phyloP scores from a whole-genome alignment of 768 basidiomycete genomes.

The Hysterangium stoloniferum region DNA sequence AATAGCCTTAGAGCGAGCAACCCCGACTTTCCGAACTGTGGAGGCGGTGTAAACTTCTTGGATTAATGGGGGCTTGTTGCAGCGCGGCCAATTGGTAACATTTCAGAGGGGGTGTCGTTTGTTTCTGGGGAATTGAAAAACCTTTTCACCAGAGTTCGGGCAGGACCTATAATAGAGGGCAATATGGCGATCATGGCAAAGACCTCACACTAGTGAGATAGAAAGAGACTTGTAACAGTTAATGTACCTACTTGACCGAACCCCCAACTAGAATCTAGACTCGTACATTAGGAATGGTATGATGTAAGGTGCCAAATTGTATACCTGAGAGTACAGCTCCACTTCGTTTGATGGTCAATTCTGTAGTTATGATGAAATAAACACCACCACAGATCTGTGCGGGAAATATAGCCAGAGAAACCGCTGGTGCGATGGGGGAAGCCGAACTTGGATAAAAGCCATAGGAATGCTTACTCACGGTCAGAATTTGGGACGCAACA shows the following conservation, averaged over 20 bases:
- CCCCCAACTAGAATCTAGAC: slow-evolving; percentile 26
- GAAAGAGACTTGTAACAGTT: background rate
- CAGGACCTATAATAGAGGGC: slow-evolving; percentile 31
- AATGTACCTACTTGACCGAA: slow-evolving; percentile 29
- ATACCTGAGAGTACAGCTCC: background rate
- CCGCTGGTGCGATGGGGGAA: slow-evolving; percentile 29
- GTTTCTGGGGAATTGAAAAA: too few relatives aligned
- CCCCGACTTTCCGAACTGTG: too few relatives aligned
- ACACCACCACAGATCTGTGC: slow-evolving; percentile 30
- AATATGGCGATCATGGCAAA: slow-evolving; percentile 34
- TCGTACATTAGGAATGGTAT: slow-evolving; percentile 30
- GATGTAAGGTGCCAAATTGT: slow-evolving; percentile 19
- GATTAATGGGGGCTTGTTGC: too few relatives aligned
- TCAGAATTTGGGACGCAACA: too few relatives aligned
- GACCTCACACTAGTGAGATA: slow-evolving; percentile 21
- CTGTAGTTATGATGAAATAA: slow-evolving; percentile 34
- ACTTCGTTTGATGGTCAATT: slow-evolving; percentile 23
- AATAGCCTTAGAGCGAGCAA: too few relatives aligned
- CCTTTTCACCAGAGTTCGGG: slow-evolving; percentile 18
- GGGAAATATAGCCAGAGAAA: slow-evolving; percentile 33
- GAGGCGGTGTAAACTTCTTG: too few relatives aligned
- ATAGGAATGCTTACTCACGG: too few relatives aligned
- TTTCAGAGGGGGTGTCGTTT: too few relatives aligned
- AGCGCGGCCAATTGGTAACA: too few relatives aligned
- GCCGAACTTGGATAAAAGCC: too few relatives aligned